Evolutionary conservation across 306 rosid genomes (phyloP).

Genomic region (Cicer judaicum): DNA sequence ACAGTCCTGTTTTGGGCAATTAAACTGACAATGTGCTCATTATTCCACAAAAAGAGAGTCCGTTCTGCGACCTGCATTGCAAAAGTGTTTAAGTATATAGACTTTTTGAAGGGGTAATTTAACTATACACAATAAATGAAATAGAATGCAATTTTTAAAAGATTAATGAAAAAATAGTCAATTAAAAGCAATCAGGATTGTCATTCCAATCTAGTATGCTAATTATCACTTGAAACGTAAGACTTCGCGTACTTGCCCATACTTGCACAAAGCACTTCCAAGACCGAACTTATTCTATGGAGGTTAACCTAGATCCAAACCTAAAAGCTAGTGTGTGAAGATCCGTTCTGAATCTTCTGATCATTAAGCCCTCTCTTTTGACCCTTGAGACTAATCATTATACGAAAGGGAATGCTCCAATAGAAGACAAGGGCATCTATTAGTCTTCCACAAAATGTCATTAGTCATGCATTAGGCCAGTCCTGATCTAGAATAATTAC

Average conservation of each 20-base stretch:
- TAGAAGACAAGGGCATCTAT: background rate
- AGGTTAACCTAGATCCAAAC: slow-evolving; percentile 4
- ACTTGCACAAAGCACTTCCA: background rate
- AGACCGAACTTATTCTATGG: background rate
- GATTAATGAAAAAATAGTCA: background rate
- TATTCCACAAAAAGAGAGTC: slow-evolving; percentile 92
- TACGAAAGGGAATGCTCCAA: background rate
- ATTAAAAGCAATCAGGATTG: slow-evolving; percentile 22
- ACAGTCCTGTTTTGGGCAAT: slow-evolving; percentile 87
- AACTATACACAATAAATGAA: slow-evolving; percentile 16
- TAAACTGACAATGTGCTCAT: slow-evolving; percentile 88
- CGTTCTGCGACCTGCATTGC: slow-evolving; percentile 89
- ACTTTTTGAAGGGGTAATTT: slow-evolving; percentile 16
- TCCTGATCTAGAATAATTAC: background rate
- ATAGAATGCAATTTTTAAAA: background rate
- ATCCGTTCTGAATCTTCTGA: background rate
- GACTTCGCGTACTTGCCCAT: too few relatives aligned
- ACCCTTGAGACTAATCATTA: slow-evolving; percentile 1
- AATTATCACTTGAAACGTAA: slow-evolving; percentile 18
- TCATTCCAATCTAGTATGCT: slow-evolving; percentile 1
- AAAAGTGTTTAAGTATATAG: slow-evolving; percentile 44
- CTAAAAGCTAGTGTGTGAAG: background rate
- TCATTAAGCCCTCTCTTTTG: background rate
- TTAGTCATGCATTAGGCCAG: background rate
- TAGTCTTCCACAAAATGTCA: slow-evolving; percentile 9